Conservation (phyloP, 2,329 filamentous ascomycete genomes). For the Stromatinia cepivora region DNA sequence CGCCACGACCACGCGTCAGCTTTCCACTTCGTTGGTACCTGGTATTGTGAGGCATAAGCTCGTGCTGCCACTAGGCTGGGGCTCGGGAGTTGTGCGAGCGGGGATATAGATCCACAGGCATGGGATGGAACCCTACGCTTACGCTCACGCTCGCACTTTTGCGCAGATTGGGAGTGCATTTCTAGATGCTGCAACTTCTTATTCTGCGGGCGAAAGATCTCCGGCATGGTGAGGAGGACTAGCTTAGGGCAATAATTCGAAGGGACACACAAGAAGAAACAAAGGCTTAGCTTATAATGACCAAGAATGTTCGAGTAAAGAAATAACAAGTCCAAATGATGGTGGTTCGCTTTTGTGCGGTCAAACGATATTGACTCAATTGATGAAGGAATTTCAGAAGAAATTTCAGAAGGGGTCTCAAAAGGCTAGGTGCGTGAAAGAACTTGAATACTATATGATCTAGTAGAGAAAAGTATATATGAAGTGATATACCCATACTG, state of each 20-base stretch:
- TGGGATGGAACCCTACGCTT: slow-evolving; percentile 3
- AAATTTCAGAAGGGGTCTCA: background rate
- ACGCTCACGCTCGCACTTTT: background rate
- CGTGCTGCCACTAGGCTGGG: slow-evolving; percentile 36
- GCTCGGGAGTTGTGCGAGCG: slow-evolving; percentile 28
- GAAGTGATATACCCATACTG: background rate
- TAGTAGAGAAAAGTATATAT: background rate
- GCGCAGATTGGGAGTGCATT: background rate
- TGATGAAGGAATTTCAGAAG: background rate
- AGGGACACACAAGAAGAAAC: background rate
- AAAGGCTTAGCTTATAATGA: background rate
- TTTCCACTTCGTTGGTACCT: slow-evolving; percentile 26
- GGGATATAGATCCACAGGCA: background rate
- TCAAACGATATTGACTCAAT: background rate
- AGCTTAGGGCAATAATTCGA: background rate
- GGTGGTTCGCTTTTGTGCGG: background rate
- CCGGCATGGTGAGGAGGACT: background rate
- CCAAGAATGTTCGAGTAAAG: background rate
- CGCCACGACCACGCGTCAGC: slow-evolving; percentile 26
- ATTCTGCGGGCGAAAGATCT: background rate
- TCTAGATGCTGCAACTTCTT: background rate
- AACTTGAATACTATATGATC: background rate
- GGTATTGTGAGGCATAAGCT: slow-evolving; percentile 32
- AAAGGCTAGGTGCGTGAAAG: background rate
- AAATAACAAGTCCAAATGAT: background rate